Evolutionary conservation across 2,329 filamentous ascomycete species (phyloP), one percentile per base, ranked within the genome.

Genomic region (Shiraia bambusicola): DNA sequence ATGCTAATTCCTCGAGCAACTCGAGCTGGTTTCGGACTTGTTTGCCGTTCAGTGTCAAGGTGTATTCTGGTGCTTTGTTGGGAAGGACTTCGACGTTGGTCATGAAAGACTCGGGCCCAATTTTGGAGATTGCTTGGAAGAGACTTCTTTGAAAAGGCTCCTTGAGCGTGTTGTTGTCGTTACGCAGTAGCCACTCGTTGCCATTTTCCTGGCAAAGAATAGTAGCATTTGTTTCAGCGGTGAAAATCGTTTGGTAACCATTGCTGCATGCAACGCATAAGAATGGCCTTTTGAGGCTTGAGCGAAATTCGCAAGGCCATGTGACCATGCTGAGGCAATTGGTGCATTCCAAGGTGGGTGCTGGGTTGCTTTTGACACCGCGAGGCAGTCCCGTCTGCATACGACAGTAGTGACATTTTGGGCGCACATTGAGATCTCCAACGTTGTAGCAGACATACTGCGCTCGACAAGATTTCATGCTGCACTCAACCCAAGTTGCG

Each of bases 331-430:
- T 77, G 19, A 70, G 47, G 37, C 76, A 78, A 27, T 59, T 64
- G 6, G 39, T 63, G 52, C 76, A 79, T 40, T 76, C 69, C 2
- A 78, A 62, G n/a, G 55, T 63, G 0, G 75, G 74, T 0, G 74
- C 69, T 10, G 40, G 37, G 3, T 37, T 14, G 17, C 25, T 44
- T 9, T 37, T 36, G 28, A 48, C 33, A 4, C 39, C 15, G 15
- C 19, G 22, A 2, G 37, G 28, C 13, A 40, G 19, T 5, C 24
- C 5, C 28, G 36, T 19, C 33, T 53, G 49, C n/a, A 40, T 36
- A 10, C 75, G 71, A 50, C 76, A 78, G 56, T 72, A 77, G 54
- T 72, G 63, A 54, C 76, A 78, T 54, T 78, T 78, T 22, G 76
- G 52, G 1, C 69, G 71, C 1, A 75, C 70, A 0, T 62, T 66